Base-by-base conservation (phyloP, 148 eudicot species). In the Rhododendron molle region DNA sequence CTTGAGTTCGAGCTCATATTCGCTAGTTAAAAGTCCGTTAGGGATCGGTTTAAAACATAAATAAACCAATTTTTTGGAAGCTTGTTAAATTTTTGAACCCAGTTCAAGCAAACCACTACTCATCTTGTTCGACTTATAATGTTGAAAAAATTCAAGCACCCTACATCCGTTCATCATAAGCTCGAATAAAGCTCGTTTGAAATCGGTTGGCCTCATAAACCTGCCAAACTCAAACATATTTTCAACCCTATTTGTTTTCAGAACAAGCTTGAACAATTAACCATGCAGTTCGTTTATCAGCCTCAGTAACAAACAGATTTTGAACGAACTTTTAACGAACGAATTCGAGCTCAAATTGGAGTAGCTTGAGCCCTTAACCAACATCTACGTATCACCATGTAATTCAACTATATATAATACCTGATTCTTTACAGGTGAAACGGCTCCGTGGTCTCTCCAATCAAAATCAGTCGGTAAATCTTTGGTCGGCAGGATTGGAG, bases 381-480 rank as follows among this genome's bases (percentile, higher is more conserved):
- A 71, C 40, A 71, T 71, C 7, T 14, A 32, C 7, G 6, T 0
- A 65, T 2, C 8, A 11, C 0, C 13, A 65, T 71, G 13, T 71
- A 16, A 1, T 82, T 1, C 62, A 58, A 16, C 3, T 23, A 38
- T 26, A 23, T 47, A 23, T 11, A 21, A 77, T 88, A 93, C 95
- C 94, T 93, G 95, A 84, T 92, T 77, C 84, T 93, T 93, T 16
- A 87, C 90, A 15, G 94, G 87, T 60, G 95, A 86, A 50, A 93
- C 95, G 67, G 93, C 95, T 18, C 95, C 95, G 26, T 83, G 85
- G 1, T 93, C 89, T 83, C 95, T 88, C 95, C 95, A 93, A 83
- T 93, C 96, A 62, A 90, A 93, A 79, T 89, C 88, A 20, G 76
- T 38, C 0, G 94, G 94, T 9, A 93, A 87, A 86, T 89, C 87